Base-by-base conservation (phyloP, 805 yeast genomes). In the Cyberlindnera meyerae region DNA sequence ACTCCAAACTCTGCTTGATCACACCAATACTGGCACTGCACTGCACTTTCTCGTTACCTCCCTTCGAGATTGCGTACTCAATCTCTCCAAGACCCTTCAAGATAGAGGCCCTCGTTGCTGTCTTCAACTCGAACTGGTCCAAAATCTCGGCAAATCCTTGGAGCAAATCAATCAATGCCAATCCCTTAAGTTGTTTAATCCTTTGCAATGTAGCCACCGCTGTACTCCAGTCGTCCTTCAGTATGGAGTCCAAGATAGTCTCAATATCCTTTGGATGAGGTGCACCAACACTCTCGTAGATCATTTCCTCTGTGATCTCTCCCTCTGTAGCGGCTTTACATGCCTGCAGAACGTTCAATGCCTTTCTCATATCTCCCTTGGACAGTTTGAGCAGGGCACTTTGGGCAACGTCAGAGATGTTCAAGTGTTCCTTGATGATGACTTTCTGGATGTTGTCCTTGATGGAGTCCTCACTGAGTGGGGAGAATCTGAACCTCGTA, bases 331-430 rank as follows among this genome's bases (percentile, higher is more conserved):
- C 84, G 0, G 96, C 89, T 44, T 82, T 75, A 59, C 97, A 86
- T 0, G 97, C 95, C 61, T 93, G 99, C 40, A 93, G 62, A 5
- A 93, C 96, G 54, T 93, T 93, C 49, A 93, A 68, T 1, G 95
- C 95, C 34, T 85, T 76, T 65, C 99, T 77, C 98, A 93, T 93
- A 60, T 93, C 99, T 35, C 99, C 99, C 40, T 79, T 75, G n/a
- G 93, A 73, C 37, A 93, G 68, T 36, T 65, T 68, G 39, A 93
- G 65, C 32, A 93, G 63, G 2, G 96, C 78, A 1, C 62, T 60
- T 29, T 73, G 63, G 0, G 95, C 97, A 1, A 68, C 77, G 0
- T 68, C 60, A 1, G 68, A 54, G 8, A 93, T 65, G 4, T 67
- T 61, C 32, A 93, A 63, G 1, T 75, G 59, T 51, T 93, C 99